These are phyloP conservation scores for Beauveria sp. DNA, from an alignment of 2,329 filamentous ascomycete species.

Conservation along the genomic window DNA sequence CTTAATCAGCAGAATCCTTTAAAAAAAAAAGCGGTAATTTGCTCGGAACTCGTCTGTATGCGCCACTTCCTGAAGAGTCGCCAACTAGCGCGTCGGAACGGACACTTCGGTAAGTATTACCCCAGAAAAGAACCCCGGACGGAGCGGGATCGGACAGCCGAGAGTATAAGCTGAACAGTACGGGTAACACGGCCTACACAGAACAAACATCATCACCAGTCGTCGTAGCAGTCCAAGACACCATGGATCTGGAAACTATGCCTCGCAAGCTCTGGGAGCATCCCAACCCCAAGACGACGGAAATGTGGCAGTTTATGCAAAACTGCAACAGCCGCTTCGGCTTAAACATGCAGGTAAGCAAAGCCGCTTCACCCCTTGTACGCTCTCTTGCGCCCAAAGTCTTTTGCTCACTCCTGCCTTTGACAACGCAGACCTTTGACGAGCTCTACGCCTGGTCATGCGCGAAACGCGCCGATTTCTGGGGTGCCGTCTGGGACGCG, in stretches of 20 bases:
- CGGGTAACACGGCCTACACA: background rate
- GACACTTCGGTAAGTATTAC: background rate
- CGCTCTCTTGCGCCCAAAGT: no score
- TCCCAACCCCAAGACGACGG: slow-evolving; percentile 50
- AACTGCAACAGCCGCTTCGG: slow-evolving; percentile 50
- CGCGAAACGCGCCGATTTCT: slow-evolving; percentile 55
- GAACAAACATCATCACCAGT: background rate
- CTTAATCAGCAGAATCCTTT: no score
- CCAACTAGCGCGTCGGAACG: no score
- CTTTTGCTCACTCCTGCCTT: background rate
- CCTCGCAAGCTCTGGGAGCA: slow-evolving; percentile 64
- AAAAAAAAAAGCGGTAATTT: no score
- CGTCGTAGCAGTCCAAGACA: background rate
- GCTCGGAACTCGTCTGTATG: no score
- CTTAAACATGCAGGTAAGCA: slow-evolving; percentile 48
- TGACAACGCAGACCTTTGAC: slow-evolving; percentile 46
- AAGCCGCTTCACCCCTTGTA: background rate
- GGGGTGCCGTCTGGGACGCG: slow-evolving; percentile 53
- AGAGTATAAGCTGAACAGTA: background rate
- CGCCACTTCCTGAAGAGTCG: background rate
- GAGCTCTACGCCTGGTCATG: slow-evolving; percentile 67
- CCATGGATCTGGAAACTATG: slow-evolving; percentile 27
- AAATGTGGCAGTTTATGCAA: slow-evolving; percentile 62
- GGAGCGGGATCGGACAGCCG: background rate
- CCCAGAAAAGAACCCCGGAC: slow-evolving; percentile 7